Base-by-base conservation (phyloP, 1,284 basidiomycete genomes). In the Rhodotorula sp. region DNA sequence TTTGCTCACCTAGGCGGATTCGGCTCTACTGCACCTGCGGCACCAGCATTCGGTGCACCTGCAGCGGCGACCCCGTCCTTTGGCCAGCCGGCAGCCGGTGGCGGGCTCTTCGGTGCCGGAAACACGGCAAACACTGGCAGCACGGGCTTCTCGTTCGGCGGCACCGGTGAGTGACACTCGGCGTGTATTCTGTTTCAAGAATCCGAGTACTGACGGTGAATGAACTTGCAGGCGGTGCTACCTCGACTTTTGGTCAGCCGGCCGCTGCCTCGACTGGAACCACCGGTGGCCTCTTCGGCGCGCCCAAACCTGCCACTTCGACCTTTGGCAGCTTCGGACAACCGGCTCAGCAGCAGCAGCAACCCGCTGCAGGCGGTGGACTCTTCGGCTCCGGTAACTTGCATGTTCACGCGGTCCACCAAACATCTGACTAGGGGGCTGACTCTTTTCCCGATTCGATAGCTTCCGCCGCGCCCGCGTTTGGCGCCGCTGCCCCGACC, bases 141-240 rank as follows among this genome's bases (percentile, higher is more conserved):
- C 57, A 67, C 68, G 4, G 73, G 73, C 5, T 76, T 76, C 69
- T 71, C 69, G 1, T 76, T 76, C 61, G 74, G 71, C 14, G 69
- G 69, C 56, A 39, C 21, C 48, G 57, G 71, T 63, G 15, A 47
- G 65, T 56, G 3, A n/a, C 16, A 7, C 10, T 29, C 5, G 10
- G 6, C 14, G 34, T 18, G 6, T 51, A 21, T 1, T n/a, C 10
- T 31, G 23, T 1, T 20, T 1, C 29, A 1, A 20, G 26, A 0
- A 5, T 6, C 5, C 26, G 4, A 12, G n/a, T 5, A 10, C 29
- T 39, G 26, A 47, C 34, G 2, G 2, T 20, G 26, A 21, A 5
- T 20, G 15, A 15, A 23, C 23, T 51, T n/a, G 26, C 58, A 48
- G 68, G 67, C 21, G 60, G 65, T 14, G 29, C 62, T 39, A 64